Evolutionary conservation across 78 protist genomes (phyloP).

Genomic region (slime mould (Dictyostelium discoideum)): DNA sequence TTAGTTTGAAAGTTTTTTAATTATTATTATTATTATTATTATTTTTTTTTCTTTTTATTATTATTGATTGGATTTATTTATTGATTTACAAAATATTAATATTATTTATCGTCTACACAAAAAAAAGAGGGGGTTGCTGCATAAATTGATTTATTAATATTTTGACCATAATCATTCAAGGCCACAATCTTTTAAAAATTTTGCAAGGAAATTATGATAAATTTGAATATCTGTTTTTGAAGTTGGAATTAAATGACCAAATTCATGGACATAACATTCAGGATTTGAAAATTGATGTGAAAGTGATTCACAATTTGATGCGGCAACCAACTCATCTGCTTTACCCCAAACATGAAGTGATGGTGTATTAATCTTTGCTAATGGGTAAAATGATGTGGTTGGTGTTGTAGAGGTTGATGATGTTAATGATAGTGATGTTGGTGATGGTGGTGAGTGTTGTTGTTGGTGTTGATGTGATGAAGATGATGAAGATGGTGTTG

Average conservation of each 20-base stretch:
- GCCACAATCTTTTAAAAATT: constrained; percentile 1
- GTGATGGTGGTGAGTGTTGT: constrained; percentile 2
- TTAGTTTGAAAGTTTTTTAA: not conserved
- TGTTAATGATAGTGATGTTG: not conserved
- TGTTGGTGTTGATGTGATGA: not conserved
- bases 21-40: too few species aligned
- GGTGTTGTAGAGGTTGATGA: not conserved
- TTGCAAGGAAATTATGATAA: constrained; percentile 23
- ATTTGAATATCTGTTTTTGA: constrained; percentile 39
- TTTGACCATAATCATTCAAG: not conserved
- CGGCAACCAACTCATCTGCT: constrained; percentile 54
- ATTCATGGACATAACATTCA: constrained; percentile 44
- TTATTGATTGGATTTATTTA: not conserved
- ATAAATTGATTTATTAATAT: not conserved
- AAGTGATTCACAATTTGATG: constrained; percentile 65
- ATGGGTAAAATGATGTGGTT: constrained; percentile 24
- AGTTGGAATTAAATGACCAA: constrained; percentile 70
- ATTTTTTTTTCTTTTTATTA: not conserved
- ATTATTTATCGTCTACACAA: not conserved
- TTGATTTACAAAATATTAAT: not conserved
- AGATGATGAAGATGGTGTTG: not conserved
- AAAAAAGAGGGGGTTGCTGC: not conserved
- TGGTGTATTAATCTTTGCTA: constrained; percentile 44
- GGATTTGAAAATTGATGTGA: constrained; percentile 70
- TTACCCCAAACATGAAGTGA: constrained; percentile 79